Percentiles rank a stretch among this genome's conserved stretches.
Conservation (phyloP, 1,284 basidiomycete genomes). For the Heliocybe sulcata region DNA sequence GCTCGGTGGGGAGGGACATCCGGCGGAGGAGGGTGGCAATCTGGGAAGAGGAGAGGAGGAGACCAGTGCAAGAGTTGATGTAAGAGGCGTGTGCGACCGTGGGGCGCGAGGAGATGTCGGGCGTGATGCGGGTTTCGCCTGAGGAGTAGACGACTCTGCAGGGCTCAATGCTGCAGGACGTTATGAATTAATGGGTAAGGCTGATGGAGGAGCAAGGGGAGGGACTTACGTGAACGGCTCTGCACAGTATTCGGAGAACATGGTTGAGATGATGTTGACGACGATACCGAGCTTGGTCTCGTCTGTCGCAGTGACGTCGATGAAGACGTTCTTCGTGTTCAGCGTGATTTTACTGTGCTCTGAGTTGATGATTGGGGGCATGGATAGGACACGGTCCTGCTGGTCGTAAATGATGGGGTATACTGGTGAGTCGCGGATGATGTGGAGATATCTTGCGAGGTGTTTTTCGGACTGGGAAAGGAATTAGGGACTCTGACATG, state of each 20-base stretch:
- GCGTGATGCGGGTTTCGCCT: constrained; percentile 73
- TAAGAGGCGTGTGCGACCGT: constrained; percentile 83
- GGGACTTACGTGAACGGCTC: constrained; percentile 80
- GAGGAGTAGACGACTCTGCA: constrained; percentile 78
- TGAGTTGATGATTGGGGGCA: constrained; percentile 99
- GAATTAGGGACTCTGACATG: background rate
- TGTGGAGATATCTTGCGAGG: constrained; percentile 82
- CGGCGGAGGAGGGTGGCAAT: constrained; percentile 63
- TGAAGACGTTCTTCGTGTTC: constrained; percentile 92
- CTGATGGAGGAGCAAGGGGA: background rate
- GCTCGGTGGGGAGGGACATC: constrained; percentile 62
- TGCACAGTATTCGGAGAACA: constrained; percentile 97
- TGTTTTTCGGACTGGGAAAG: constrained; percentile 81
- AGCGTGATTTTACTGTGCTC: constrained; percentile 96
- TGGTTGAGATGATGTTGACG: constrained; percentile 88
- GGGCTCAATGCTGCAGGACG: constrained; percentile 74
- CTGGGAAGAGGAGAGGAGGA: constrained; percentile 56
- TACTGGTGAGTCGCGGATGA: constrained; percentile 92
- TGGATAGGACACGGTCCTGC: constrained; percentile 82
- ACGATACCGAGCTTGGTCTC: constrained; percentile 95
- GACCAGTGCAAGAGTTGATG: constrained; percentile 93
- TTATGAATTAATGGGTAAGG: background rate
- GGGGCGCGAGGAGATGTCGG: constrained; percentile 69
- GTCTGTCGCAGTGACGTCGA: constrained; percentile 98
- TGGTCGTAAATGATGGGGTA: constrained; percentile 98